phyloP scores from a whole-genome alignment of 2,329 filamentous ascomycete species.

The Aureobasidium zeae region DNA sequence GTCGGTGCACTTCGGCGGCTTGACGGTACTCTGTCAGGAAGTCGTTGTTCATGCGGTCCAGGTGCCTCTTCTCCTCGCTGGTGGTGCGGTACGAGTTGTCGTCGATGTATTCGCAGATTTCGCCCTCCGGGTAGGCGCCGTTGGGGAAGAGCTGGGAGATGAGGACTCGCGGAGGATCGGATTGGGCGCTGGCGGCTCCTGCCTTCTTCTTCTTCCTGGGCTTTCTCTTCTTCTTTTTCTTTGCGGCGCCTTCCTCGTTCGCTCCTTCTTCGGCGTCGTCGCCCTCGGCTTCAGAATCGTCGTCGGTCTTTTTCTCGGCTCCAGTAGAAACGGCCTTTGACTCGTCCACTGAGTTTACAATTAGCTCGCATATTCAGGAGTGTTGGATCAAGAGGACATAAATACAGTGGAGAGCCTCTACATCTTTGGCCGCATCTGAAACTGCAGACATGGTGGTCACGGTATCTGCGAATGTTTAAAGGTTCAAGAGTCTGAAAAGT shows the following conservation, averaged over 20 bases:
- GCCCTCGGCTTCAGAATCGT: slow-evolving; percentile 31
- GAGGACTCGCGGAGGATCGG: slow-evolving; percentile 39
- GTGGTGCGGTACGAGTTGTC: slow-evolving; percentile 40
- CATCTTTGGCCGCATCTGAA: slow-evolving; percentile 1
- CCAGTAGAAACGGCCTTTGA: slow-evolving; percentile 15
- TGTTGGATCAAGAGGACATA: background rate
- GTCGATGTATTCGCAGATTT: slow-evolving; percentile 37
- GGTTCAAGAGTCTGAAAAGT: background rate
- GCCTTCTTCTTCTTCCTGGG: slow-evolving; percentile 34
- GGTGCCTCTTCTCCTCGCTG: slow-evolving; percentile 38
- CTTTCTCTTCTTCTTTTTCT: slow-evolving; percentile 41
- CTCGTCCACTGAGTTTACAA: slow-evolving; percentile 11
- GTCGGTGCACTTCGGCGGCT: slow-evolving; percentile 48
- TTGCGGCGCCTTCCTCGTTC: slow-evolving; percentile 28
- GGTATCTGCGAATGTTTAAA: background rate
- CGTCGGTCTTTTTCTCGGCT: slow-evolving; percentile 22
- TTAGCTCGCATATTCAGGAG: background rate
- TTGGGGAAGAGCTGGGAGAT: slow-evolving; percentile 39
- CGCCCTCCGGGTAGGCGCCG: slow-evolving; percentile 38
- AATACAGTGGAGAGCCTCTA: slow-evolving; percentile 13
- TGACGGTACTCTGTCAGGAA: slow-evolving; percentile 48
- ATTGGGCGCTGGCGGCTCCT: slow-evolving; percentile 32
- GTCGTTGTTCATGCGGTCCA: slow-evolving; percentile 37
- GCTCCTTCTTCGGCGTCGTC: slow-evolving; percentile 32
- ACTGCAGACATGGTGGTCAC: slow-evolving; percentile 5